These are phyloP conservation scores for Penicillium janthinellum DNA, from an alignment of 2,329 filamentous ascomycete genomes.

Conservation along the genomic window DNA sequence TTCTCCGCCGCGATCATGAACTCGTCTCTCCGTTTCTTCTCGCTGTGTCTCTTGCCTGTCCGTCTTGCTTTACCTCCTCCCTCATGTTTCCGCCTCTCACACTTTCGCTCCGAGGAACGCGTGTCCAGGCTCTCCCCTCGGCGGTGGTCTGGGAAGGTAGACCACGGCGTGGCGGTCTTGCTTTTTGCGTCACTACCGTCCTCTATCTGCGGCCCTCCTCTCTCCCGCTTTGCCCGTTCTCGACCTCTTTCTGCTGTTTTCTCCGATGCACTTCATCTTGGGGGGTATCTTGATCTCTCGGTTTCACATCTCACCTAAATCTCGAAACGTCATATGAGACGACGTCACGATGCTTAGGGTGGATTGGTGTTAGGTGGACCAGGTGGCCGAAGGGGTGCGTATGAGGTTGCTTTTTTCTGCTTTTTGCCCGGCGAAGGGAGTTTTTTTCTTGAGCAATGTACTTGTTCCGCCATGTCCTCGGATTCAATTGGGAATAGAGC, in stretches of 20 bases:
- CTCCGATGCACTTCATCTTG: slow-evolving; percentile 26
- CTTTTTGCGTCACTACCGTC: slow-evolving; percentile 10
- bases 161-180: slow-evolving; percentile 32
- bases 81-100: slow-evolving; percentile 4
- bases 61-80: slow-evolving; percentile 12
- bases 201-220: not conserved
- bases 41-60: slow-evolving; percentile 14
- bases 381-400: slow-evolving; percentile 26
- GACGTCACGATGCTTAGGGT: slow-evolving; percentile 27
- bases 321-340: slow-evolving; percentile 28
- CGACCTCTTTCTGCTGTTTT: slow-evolving; percentile 39
- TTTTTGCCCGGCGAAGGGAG: slow-evolving; percentile 32
- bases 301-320: slow-evolving; percentile 30
- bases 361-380: slow-evolving; percentile 34
- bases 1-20: slow-evolving; percentile 26
- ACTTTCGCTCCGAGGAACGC: slow-evolving; percentile 16
- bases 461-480: slow-evolving; percentile 25
- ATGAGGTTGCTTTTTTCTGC: slow-evolving; percentile 29
- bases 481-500: slow-evolving; percentile 17
- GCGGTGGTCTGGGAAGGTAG: slow-evolving; percentile 32
- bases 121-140: slow-evolving; percentile 11
- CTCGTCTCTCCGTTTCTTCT: slow-evolving; percentile 24
- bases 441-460: slow-evolving; percentile 35
- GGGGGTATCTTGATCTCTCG: slow-evolving; percentile 27
- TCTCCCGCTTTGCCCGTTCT: slow-evolving; percentile 7